Conservation (phyloP, 352 stramenopile genomes). For the Globisporangium uncinulatum region DNA sequence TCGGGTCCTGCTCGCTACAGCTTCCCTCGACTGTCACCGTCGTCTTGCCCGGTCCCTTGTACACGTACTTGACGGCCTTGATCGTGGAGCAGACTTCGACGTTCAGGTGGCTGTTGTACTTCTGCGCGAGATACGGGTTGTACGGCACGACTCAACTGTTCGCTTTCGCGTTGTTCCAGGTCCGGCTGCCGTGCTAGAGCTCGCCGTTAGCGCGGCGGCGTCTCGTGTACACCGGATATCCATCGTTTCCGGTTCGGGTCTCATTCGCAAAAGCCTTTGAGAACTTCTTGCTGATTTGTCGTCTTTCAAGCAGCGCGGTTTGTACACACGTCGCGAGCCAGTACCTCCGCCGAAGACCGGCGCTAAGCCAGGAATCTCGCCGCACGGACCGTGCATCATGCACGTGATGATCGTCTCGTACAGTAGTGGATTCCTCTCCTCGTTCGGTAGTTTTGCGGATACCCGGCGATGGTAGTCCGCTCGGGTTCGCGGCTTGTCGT, state of each 20-base stretch:
- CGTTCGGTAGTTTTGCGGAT: too few species aligned
- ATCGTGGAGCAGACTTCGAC: neutral
- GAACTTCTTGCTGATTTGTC: slow-evolving; percentile 6
- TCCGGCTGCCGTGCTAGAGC: neutral
- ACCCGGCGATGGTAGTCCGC: neutral
- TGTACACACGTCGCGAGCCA: too few species aligned
- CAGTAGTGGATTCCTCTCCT: too few species aligned
- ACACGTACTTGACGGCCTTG: slow-evolving; percentile 2
- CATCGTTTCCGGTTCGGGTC: neutral
- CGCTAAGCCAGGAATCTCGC: too few species aligned
- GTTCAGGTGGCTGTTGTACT: slow-evolving; percentile 1
- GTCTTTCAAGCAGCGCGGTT: neutral
- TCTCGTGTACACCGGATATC: neutral
- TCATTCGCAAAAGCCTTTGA: neutral
- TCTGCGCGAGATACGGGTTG: neutral
- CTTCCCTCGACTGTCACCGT: neutral
- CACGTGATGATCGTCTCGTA: too few species aligned
- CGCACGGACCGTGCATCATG: too few species aligned
- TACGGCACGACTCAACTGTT: neutral
- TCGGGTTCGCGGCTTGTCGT: slow-evolving; percentile 12
- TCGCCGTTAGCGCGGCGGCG: neutral
- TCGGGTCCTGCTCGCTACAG: neutral
- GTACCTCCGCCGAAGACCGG: too few species aligned
- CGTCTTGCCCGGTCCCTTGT: slow-evolving; percentile 2
- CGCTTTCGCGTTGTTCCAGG: neutral